Conservation (phyloP, 345 rosid genomes). For the Noccaea caerulescens region DNA sequence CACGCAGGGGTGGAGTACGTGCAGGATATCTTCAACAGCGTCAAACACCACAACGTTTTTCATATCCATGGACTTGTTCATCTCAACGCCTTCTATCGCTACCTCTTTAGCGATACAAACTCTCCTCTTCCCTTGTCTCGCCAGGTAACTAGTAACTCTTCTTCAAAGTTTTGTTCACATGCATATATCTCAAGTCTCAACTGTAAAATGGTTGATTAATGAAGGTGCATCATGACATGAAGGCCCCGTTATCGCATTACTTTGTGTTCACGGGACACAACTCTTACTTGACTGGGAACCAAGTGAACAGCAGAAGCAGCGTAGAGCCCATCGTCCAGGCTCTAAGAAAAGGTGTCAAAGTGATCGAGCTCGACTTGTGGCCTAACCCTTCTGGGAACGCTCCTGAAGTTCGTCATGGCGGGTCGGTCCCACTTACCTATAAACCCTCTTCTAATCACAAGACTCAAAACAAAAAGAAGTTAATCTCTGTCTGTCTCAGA, state of each 20-base stretch:
- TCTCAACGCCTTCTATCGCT: constrained; percentile 55
- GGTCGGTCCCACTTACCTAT: constrained; percentile 45
- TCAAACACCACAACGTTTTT: constrained; percentile 44
- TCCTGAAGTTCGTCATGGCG: constrained; percentile 79
- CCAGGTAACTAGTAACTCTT: neutral
- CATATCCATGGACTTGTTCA: constrained; percentile 46
- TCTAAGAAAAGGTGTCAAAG: constrained; percentile 65
- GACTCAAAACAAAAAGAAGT: neutral
- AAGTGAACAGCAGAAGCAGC: constrained; percentile 71
- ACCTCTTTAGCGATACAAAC: constrained; percentile 44
- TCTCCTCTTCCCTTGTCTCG: constrained; percentile 50
- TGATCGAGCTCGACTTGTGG: constrained; percentile 90
- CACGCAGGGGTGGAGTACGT: constrained; percentile 56
- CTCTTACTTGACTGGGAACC: constrained; percentile 86
- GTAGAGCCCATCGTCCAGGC: constrained; percentile 65
- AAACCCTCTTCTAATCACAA: too few species aligned
- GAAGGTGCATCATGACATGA: constrained; percentile 76
- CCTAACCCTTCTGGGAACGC: constrained; percentile 55
- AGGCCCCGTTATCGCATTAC: constrained; percentile 76
- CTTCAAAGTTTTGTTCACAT: too few species aligned
- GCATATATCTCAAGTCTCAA: too few species aligned
- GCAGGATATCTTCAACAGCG: constrained; percentile 51
- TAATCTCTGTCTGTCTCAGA: neutral
- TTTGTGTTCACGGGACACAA: constrained; percentile 84
- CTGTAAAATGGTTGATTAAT: neutral